phyloP scores from a whole-genome alignment of 1,284 basidiomycete genomes.

The Wolfiporia cocos region DNA sequence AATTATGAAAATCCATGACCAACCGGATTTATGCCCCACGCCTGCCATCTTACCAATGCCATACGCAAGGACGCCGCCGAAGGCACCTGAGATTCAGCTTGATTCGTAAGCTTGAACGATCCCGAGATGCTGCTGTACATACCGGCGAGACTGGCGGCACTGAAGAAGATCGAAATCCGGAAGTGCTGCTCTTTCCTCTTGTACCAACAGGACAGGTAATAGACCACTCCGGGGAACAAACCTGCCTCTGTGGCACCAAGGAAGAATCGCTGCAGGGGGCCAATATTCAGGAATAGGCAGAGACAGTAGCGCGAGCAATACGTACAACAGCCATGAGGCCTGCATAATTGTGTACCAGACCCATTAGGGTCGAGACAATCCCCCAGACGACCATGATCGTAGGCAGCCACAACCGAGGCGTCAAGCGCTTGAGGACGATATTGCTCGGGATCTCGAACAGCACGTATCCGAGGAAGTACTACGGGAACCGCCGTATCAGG shows the following conservation, averaged over 20 bases:
- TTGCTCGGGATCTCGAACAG: conserved; percentile 54
- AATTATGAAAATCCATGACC: conserved; percentile 62
- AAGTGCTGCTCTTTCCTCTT: conserved; percentile 13
- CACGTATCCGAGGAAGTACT: conserved; percentile 61
- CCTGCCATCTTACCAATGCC: conserved; percentile 49
- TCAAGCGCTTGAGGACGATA: conserved; percentile 14
- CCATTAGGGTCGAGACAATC: conserved; percentile 47
- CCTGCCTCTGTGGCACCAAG: conserved; percentile 33
- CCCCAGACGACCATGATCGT: conserved; percentile 10
- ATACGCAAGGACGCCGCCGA: conserved; percentile 44
- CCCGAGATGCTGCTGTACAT: conserved; percentile 16
- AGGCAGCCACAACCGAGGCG: conserved; percentile 42
- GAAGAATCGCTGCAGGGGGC: conserved; percentile 40
- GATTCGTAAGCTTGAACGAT: neutral
- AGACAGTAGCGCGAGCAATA: too few species aligned
- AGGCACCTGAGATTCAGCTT: conserved; percentile 11
- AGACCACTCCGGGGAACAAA: conserved; percentile 53
- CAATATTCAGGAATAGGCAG: too few species aligned
- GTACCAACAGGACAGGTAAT: conserved; percentile 38
- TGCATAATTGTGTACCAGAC: conserved; percentile 49
- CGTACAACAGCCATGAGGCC: conserved; percentile 50
- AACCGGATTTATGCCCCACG: conserved; percentile 38
- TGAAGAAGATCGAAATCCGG: conserved; percentile 41
- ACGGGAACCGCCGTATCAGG: conserved; percentile 22
- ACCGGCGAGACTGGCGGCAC: conserved; percentile 45